Evolutionary conservation across 1,139 yeast species (phyloP), one percentile per base, ranked within the genome.

Genomic region (Pneumocystis murina): DNA sequence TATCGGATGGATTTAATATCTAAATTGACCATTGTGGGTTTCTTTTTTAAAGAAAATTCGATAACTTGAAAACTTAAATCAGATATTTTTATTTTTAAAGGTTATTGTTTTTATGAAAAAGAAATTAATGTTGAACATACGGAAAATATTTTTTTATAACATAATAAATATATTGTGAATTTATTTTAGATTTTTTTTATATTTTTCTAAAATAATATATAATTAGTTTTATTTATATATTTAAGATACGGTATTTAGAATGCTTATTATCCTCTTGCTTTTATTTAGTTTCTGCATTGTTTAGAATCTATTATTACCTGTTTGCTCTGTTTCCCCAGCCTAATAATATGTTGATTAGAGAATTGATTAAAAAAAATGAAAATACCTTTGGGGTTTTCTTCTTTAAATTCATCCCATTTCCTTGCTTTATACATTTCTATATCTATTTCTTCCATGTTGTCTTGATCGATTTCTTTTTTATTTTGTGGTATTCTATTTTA

Each of bases 1-100:
- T 91, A 92, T 75, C 97, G 81, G 96, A 92, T 87, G 73, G 90
- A 95, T 24, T 94, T 80, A 0, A 95, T 87, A 71, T 92, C 97
- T 64, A 92, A 79, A 80, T 90, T 92, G 3, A 41, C 54, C 54
- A 41, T 41, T 41, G 28, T 17, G 7, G 20, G 1, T 5, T 17
- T 10, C 16, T 41, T 40, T 38, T 10, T 39, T 41, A 40, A 17
- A 17, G 28, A 17, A 41, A 17, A 41, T 7, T 41, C 20, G 17
- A 39, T 39, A 12, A 14, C 2, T 14, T 14, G n/a, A 16, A 39
- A 41, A 17, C 24, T 40, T 40, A n/a, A 6, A 40, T n/a, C 6
- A 40, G n/a, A 16, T 14, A 16, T 40, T 40, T 40, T 40, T 40
- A 40, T 40, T n/a, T 40, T 40, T 40, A n/a, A 40, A 40, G 8